phyloP scores from a whole-genome alignment of 306 rosid species.

The Delonix regia region DNA sequence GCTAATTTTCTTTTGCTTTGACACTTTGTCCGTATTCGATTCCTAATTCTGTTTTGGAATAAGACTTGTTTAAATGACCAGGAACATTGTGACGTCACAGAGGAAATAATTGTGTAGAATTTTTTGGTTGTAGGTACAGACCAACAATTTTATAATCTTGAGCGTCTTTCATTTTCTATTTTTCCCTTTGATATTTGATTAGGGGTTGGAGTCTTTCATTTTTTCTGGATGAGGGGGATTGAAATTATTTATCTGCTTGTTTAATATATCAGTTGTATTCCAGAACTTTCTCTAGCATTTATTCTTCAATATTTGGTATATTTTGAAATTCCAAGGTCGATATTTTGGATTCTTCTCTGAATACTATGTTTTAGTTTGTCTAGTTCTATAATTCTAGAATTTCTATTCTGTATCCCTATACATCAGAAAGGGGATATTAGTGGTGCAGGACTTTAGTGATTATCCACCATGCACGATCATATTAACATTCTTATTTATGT shows the following conservation, averaged over 20 bases:
- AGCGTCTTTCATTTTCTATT: neutral
- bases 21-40: constrained; percentile 25
- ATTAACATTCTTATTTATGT: neutral
- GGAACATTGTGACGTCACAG: neutral
- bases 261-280: no score
- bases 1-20: constrained; percentile 29
- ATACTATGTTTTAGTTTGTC: neutral
- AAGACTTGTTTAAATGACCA: neutral
- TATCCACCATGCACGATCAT: neutral
- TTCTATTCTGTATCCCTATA: constrained; percentile 21
- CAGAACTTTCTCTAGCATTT: neutral
- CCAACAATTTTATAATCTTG: neutral
- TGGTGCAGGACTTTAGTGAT: neutral
- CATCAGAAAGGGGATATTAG: neutral
- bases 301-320: neutral
- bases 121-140: neutral
- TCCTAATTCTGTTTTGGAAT: constrained; percentile 14
- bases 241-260: no score
- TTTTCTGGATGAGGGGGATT: no score
- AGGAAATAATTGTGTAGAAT: neutral
- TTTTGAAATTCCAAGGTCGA: constrained; percentile 13
- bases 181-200: neutral
- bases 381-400: neutral
- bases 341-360: constrained; percentile 28
- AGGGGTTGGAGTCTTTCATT: neutral